Conservation (phyloP, 2,329 filamentous ascomycete genomes). For the Alternaria arbusti region DNA sequence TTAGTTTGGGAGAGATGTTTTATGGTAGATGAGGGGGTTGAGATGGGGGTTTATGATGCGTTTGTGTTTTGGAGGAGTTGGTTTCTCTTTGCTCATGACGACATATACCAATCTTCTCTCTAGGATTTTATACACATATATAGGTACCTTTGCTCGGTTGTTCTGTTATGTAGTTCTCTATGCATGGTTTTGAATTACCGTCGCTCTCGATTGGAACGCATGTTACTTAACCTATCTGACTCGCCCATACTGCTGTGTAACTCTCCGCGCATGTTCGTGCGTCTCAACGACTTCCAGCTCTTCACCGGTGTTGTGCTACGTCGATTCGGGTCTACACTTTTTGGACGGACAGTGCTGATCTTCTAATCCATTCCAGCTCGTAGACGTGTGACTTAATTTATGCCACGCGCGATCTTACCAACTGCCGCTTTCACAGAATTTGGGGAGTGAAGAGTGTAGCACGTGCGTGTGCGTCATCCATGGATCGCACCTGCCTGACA, state of each 20-base stretch:
- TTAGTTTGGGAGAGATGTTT: constrained; percentile 44
- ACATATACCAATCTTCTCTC: constrained; percentile 8
- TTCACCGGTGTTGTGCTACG: constrained; percentile 1
- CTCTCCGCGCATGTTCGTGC: neutral
- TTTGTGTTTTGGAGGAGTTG: neutral
- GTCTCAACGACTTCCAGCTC: neutral
- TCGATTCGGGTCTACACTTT: constrained; percentile 30
- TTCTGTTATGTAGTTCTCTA: neutral
- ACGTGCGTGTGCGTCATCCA: constrained; percentile 2
- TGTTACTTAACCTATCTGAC: neutral
- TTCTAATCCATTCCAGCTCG: constrained; percentile 23
- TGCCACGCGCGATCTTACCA: neutral
- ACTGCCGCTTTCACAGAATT: neutral
- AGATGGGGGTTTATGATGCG: too few relatives aligned
- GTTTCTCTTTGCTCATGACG: neutral
- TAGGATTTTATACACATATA: neutral
- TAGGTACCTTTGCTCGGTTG: neutral
- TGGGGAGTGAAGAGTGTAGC: neutral
- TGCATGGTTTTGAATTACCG: neutral
- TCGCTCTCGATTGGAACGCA: neutral
- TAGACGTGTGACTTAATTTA: neutral
- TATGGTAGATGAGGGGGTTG: too few relatives aligned
- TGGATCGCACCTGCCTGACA: neutral
- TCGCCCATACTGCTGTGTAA: neutral
- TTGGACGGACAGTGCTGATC: constrained; percentile 42